These are phyloP conservation scores for Sporisorium exsertum DNA, from an alignment of 1,284 basidiomycete species.

Conservation along the genomic window DNA sequence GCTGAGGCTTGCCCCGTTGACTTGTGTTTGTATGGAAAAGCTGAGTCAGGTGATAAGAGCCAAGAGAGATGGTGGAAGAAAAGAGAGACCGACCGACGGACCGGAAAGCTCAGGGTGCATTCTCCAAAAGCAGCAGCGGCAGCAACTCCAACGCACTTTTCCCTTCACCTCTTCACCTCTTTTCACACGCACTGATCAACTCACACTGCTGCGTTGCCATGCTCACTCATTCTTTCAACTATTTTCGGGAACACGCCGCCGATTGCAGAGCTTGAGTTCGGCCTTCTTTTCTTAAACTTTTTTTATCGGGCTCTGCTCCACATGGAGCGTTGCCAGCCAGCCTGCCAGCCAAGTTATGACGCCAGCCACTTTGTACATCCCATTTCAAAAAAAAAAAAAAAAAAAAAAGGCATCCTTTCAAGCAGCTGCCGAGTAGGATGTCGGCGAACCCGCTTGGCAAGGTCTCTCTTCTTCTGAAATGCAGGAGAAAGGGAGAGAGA, in stretches of 20 bases:
- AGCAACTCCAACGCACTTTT: not conserved
- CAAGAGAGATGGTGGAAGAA: not conserved
- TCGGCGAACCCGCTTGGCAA: not conserved
- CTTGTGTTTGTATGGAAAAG: not conserved
- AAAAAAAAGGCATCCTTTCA: not conserved
- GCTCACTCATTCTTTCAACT: constrained; percentile 1
- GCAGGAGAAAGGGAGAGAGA: not conserved
- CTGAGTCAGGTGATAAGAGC: not conserved
- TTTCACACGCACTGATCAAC: constrained; percentile 2
- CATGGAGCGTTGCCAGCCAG: too few relatives aligned
- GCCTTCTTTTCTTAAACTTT: not conserved
- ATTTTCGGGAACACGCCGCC: constrained; percentile 1
- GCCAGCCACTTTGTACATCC: constrained; percentile 1
- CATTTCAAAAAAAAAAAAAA: too few relatives aligned
- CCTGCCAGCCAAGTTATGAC: not conserved
- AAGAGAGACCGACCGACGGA: not conserved
- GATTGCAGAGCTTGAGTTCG: not conserved
- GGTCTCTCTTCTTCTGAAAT: too few relatives aligned
- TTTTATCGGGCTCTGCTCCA: not conserved
- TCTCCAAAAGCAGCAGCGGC: not conserved
- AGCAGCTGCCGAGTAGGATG: not conserved
- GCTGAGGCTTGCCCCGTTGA: not conserved
- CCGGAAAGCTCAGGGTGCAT: not conserved
- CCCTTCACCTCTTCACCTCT: not conserved
- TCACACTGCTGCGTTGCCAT: not conserved